Evolutionary conservation across 2,329 filamentous ascomycete genomes (phyloP).

Genomic region (Epichloe brachyelytri): DNA sequence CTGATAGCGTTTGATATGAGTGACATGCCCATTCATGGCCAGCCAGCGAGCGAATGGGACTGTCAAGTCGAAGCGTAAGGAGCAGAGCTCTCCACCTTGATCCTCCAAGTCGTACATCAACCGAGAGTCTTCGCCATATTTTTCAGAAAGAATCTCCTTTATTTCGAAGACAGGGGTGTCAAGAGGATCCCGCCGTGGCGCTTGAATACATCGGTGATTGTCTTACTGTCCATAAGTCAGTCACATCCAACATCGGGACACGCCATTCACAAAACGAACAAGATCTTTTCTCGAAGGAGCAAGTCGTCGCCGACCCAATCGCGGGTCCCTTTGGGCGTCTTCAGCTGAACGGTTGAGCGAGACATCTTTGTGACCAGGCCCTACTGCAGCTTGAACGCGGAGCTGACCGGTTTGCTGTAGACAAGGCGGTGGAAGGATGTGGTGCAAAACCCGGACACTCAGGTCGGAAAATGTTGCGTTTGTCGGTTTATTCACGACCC

Average conservation of each 20-base stretch:
- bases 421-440: too few relatives aligned
- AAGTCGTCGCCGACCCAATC: conserved; percentile 73
- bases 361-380: too few relatives aligned
- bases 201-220: conserved; percentile 69
- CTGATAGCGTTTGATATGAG: conserved; percentile 81
- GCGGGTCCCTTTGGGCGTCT: conserved; percentile 50
- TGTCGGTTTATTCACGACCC: too few relatives aligned
- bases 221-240: conserved; percentile 22
- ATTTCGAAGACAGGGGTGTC: conserved; percentile 80
- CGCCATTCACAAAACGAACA: conserved; percentile 19
- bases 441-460: too few relatives aligned
- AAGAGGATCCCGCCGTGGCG: conserved; percentile 66
- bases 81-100: conserved; percentile 65
- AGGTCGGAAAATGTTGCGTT: too few relatives aligned
- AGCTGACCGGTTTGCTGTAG: too few relatives aligned
- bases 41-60: conserved; percentile 87
- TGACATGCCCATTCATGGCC: conserved; percentile 74
- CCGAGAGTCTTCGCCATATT: conserved; percentile 87
- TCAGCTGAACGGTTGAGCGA: neutral
- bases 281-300: conserved; percentile 70
- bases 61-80: conserved; percentile 75
- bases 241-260: neutral
- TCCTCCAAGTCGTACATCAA: conserved; percentile 83
- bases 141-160: conserved; percentile 73
- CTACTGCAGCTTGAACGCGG: too few relatives aligned